Evolutionary conservation across 148 eudicot genomes (phyloP).

Genomic region (Nyssa sinensis): DNA sequence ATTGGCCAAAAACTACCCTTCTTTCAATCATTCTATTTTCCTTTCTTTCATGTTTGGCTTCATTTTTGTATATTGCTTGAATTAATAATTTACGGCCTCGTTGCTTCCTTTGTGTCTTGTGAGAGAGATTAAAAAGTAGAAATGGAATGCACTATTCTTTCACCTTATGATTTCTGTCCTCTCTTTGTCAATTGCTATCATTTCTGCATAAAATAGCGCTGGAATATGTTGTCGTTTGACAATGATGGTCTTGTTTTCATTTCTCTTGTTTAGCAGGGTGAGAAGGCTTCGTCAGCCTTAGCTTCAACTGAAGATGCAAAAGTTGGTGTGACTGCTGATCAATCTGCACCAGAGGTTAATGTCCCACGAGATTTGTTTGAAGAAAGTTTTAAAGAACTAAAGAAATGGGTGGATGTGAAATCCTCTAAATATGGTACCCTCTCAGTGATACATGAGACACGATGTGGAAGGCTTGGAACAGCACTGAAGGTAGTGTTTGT

Average conservation of each 20-base stretch:
- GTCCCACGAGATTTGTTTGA: constrained; percentile 53
- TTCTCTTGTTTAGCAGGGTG: constrained; percentile 43
- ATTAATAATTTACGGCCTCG: too few species aligned
- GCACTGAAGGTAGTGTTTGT: constrained; percentile 74
- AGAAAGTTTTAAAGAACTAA: constrained; percentile 75
- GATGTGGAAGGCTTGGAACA: constrained; percentile 71
- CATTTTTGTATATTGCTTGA: too few species aligned
- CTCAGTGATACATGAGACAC: constrained; percentile 65
- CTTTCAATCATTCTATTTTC: too few species aligned
- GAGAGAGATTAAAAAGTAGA: neutral
- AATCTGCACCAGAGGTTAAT: constrained; percentile 28
- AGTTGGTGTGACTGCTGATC: constrained; percentile 35
- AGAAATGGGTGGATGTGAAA: constrained; percentile 90
- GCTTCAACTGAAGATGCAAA: constrained; percentile 27
- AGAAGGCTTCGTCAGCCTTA: constrained; percentile 27
- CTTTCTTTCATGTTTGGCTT: too few species aligned
- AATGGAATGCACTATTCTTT: neutral
- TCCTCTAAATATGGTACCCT: constrained; percentile 69
- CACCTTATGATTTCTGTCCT: neutral
- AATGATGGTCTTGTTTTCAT: neutral
- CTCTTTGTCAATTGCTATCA: neutral
- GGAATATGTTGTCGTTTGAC: neutral
- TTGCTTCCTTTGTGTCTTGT: neutral
- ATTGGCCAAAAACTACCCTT: too few species aligned
- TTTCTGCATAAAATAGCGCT: neutral